Conservation (phyloP, 2,329 filamentous ascomycete species). For the Endocalyx cinctus region DNA sequence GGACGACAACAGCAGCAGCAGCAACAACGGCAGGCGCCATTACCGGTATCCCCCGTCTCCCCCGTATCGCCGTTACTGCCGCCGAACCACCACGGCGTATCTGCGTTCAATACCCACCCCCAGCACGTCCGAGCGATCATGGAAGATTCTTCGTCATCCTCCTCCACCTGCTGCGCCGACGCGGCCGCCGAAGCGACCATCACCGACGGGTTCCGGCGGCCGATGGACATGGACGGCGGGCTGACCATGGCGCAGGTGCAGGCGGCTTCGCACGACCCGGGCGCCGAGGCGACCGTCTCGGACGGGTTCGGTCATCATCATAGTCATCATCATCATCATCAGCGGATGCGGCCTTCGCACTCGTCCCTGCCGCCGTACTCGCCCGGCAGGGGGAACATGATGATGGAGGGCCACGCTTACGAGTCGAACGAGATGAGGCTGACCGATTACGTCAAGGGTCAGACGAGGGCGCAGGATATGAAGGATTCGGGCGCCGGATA, state of each 20-base stretch:
- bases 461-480: conserved; percentile 31
- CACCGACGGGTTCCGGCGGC: conserved; percentile 24
- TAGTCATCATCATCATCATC: too few relatives aligned
- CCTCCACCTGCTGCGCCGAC: too few relatives aligned
- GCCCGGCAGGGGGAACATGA: conserved; percentile 19
- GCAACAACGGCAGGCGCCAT: conserved; percentile 2
- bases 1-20: too few relatives aligned
- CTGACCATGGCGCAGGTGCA: conserved; percentile 20
- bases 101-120: conserved; percentile 7
- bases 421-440: conserved; percentile 32
- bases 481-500: conserved; percentile 21
- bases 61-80: conserved; percentile 19
- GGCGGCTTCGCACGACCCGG: conserved; percentile 26
- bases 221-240: too few relatives aligned
- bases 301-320: too few relatives aligned
- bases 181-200: conserved; percentile 24
- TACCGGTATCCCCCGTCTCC: conserved; percentile 14
- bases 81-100: conserved; percentile 4
- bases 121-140: conserved; percentile 6
- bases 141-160: too few relatives aligned
- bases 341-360: too few relatives aligned
- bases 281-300: conserved; percentile 20
- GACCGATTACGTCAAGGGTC: conserved; percentile 33
- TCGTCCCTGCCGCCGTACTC: conserved; percentile 31
- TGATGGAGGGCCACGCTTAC: conserved; percentile 28